A percentile compares a stretch with the other conserved stretches of the same genome.
Evolutionary conservation across 2,329 filamentous ascomycete genomes (phyloP).

Genomic region (Dothiorella sarmentorum): DNA sequence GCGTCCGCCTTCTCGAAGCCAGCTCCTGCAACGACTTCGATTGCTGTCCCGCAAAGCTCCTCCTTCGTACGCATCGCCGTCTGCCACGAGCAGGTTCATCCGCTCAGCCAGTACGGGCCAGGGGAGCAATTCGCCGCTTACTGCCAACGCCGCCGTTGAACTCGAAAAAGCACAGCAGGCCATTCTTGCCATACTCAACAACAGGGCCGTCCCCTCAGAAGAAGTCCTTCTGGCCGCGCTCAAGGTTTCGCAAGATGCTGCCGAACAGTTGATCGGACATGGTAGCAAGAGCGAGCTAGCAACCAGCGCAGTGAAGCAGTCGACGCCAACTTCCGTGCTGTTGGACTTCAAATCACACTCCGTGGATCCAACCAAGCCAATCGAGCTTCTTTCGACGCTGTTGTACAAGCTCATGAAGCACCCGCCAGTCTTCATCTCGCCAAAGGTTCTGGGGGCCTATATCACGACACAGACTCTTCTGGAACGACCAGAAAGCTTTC

Average conservation of each 20-base stretch:
- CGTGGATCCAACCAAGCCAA: neutral
- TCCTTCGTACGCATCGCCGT: neutral
- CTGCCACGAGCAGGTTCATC: neutral
- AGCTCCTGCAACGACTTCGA: neutral
- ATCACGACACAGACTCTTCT: conserved; percentile 72
- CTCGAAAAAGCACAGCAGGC: neutral
- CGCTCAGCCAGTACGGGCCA: neutral
- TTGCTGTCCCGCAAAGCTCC: neutral
- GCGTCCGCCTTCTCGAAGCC: neutral
- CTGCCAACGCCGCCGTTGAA: neutral
- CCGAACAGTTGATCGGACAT: neutral
- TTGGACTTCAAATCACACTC: neutral
- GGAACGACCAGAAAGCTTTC: conserved; percentile 70
- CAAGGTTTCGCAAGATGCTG: neutral
- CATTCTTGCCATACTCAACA: neutral
- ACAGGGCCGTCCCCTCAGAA: conserved; percentile 6
- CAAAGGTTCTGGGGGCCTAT: conserved; percentile 68
- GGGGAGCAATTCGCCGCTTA: neutral
- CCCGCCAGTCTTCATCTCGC: conserved; percentile 75
- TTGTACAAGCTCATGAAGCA: conserved; percentile 71
- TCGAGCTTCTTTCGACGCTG: conserved; percentile 48
- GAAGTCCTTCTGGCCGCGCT: conserved; percentile 4
- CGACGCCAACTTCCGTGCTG: neutral
- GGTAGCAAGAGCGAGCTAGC: neutral
- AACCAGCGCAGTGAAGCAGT: neutral